phyloP scores from a whole-genome alignment of 306 rosid genomes.

The Quercus mongolica region DNA sequence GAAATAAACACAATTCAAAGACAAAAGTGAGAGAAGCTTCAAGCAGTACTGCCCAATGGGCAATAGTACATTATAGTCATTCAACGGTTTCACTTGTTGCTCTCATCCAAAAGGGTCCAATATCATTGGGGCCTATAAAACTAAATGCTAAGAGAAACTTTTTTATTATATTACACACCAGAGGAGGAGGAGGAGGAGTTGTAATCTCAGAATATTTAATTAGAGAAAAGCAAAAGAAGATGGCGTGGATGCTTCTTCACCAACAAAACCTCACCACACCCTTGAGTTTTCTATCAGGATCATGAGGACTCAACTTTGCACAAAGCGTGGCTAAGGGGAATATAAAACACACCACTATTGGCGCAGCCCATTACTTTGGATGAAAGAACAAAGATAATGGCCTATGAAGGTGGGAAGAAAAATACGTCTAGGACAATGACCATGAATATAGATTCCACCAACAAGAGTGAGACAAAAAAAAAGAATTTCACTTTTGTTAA shows the following conservation, averaged over 20 bases:
- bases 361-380: slow-evolving; percentile 28
- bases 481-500: not conserved
- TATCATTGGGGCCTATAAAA: slow-evolving; percentile 6
- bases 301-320: slow-evolving; percentile 24
- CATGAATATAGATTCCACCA: slow-evolving; percentile 29
- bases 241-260: slow-evolving; percentile 39
- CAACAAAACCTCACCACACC: slow-evolving; percentile 15
- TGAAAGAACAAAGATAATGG: slow-evolving; percentile 23
- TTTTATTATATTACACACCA: too few species aligned
- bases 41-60: not conserved
- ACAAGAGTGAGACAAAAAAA: slow-evolving; percentile 22
- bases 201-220: not conserved
- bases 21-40: too few species aligned
- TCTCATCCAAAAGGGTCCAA: slow-evolving; percentile 11
- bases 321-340: slow-evolving; percentile 18
- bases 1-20: not conserved
- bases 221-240: slow-evolving; percentile 14
- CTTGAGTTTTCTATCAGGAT: slow-evolving; percentile 11
- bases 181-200: not conserved
- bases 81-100: not conserved
- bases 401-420: not conserved
- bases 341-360: slow-evolving; percentile 16
- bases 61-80: not conserved
- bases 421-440: slow-evolving; percentile 24
- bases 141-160: too few species aligned